Base-by-base conservation (phyloP, 768 basidiomycete species). In the Termitomyces sp. region DNA sequence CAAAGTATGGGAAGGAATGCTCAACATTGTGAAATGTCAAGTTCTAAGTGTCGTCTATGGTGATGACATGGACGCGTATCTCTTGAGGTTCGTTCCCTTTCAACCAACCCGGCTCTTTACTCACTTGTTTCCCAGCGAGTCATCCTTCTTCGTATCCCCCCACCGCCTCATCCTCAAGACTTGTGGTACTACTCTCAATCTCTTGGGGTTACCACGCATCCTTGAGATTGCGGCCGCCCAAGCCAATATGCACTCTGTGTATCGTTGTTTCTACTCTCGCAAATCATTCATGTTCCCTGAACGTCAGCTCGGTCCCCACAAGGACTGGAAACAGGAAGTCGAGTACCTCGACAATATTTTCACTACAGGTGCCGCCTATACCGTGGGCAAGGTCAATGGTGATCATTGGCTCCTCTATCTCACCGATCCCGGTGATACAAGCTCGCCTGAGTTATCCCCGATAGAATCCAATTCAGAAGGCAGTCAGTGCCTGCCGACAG, bases 201-300 rank as follows among this genome's bases (percentile, higher is more conserved):
- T 99, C 50, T 81, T 96, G 61, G 97, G 97, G 13, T 81, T 99
- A 52, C 92, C 94, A 22, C 85, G 93, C 57, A 96, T 99, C 66
- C 90, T 99, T 59, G 87, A 94, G 66, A 96, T 98, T 67, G 97
- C 97, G 2, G 78, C 83, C 36, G 74, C 78, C 7, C 74, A 88
- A 40, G 89, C 87, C 11, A 78, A 81, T 51, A 73, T 93, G 59
- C 76, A 76, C 26, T 78, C 81, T 35, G 92, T 98, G 33, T 84
- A 93, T 71, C 85, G 93, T 60, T 94, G 91, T 72, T 99, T 98
- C 79, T 99, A 98, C 76, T 97, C 94, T 43, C 87, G 96, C 64
- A 99, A 98, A 74, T 89, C 90, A 7, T 99, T 98, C 83, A 98
- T 98, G 90, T 99, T 98, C 72, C 97, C 97, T 8, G 97, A 99